phyloP scores from a whole-genome alignment of 176 grass and related monocot species.

The Elymus sibiricus region DNA sequence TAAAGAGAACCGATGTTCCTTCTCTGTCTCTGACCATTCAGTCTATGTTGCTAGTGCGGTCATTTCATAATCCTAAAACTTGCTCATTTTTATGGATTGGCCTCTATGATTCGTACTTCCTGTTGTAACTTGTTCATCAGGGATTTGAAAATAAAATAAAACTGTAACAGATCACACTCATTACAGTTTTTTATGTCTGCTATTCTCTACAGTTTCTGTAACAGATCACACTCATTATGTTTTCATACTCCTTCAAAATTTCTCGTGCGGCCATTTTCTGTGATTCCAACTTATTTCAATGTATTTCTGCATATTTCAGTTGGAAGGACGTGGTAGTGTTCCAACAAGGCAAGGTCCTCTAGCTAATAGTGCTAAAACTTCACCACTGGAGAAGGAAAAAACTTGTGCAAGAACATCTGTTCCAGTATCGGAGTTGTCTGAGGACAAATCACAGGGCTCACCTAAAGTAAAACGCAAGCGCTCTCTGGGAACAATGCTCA shows the following conservation, averaged over 20 bases:
- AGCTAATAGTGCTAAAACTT: constrained; percentile 50
- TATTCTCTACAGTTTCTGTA: not conserved
- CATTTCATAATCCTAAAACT: not conserved
- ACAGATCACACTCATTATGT: not conserved
- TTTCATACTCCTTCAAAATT: not conserved
- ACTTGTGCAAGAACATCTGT: constrained; percentile 36
- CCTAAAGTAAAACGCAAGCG: constrained; percentile 58
- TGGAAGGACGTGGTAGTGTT: constrained; percentile 49
- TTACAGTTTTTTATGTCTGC: not conserved
- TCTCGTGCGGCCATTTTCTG: not conserved
- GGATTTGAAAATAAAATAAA: not conserved
- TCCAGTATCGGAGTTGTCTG: constrained; percentile 31
- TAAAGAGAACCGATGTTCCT: not conserved
- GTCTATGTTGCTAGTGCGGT: not conserved
- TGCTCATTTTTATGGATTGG: not conserved
- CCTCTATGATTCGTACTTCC: not conserved
- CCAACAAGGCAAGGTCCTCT: constrained; percentile 50
- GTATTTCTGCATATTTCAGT: constrained; percentile 37
- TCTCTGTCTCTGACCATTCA: not conserved
- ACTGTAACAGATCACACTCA: no score
- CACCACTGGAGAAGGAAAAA: constrained; percentile 65
- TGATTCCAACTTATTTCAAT: not conserved
- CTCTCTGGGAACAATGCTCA: constrained; percentile 73
- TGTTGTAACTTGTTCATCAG: not conserved
- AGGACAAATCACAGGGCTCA: constrained; percentile 61